Base-by-base conservation (phyloP, 2,329 filamentous ascomycete species). In the Xylariaceae sp. region DNA sequence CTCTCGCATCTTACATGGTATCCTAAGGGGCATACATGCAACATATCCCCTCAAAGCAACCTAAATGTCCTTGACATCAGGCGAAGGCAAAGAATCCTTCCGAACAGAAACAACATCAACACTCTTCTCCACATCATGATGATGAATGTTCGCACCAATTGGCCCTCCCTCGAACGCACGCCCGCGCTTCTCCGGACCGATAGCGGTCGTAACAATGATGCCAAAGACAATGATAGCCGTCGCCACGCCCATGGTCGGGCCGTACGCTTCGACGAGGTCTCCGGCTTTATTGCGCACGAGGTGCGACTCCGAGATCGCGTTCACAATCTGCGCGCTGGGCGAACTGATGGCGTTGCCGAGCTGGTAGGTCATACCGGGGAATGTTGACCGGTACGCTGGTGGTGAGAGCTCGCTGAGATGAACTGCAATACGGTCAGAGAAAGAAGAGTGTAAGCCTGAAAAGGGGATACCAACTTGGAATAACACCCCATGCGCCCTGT, bases 181-280 rank as follows among this genome's bases (percentile, higher is more conserved):
- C 1, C 89, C 89, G 51, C 86, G 81, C 75, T 86, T 88, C 80
- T 92, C 89, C 0, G 88, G 88, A 0, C 89, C 89, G 56, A 92
- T 69, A 35, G 87, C 83, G 3, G 85, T 83, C 0, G 88, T 90
- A 18, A 87, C 69, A 9, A 81, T 77, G 61, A 92, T 91, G 1
- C 88, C 88, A 0, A 83, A 51, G 0, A 85, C 87, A 64, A 92
- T 90, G 65, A 92, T 92, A 1, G 86, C 88, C 2, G 88, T 92
- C 2, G 86, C 88, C 57, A 91, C 77, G 10, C 82, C 88, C 89
- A 91, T 92, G 13, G 83, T 83, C 0, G 86, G 88, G 0, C 88
- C 89, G 65, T 92, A 92, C 0, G 87, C 87, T 54, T 88, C 82
- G 1, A 85, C 88, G 2, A 70, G 72, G 58, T 84, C 71, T 2